Base-by-base conservation (phyloP, 1,284 basidiomycete species). In the Ganoderma boninense region DNA sequence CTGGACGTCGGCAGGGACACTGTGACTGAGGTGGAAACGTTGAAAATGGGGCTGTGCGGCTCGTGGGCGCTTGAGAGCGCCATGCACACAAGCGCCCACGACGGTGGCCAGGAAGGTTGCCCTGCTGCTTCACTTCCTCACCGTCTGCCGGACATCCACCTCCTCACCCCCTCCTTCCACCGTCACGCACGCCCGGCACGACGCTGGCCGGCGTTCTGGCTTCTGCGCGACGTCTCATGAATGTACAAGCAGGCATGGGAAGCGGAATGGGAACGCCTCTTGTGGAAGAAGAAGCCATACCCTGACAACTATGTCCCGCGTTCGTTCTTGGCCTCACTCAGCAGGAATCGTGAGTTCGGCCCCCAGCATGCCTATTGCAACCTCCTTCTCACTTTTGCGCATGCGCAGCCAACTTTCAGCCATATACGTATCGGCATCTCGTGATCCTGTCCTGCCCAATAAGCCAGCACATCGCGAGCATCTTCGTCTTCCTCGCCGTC, bases 301-400 rank as follows among this genome's bases (percentile, higher is more conserved):
- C 90, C 94, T 18, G 97, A 98, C 82, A 96, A 97, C 80, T 90
- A 96, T 82, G 92, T 98, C 64, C 93, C 94, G 13, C 82, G 83
- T 2, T 86, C 89, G 11, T 98, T 97, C 80, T 86, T 97, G 64
- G 89, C 92, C 1, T 92, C 94, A 70, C 83, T 98, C 70, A 87
- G 87, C 77, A 89, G 83, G 79, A 95, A 97, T 79, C 87, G 96
- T 97, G 79, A 81, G 92, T 75, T 44, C 40, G 40, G 23, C 38
- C 16, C 32, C 23, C 32, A 20, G 35, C 20, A 60, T 40, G 11
- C n/a, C 20, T 60, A 35, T n/a, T 4, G 35, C 20, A 60, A 60
- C 32, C 40, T 40, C 10, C n/a, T 29, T 60, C 35, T 38, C 5
- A 38, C 35, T 10, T 20, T 35, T 35, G 16, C 18, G 29, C 79